A percentile compares a stretch with the other conserved stretches of the same genome.
These are phyloP conservation scores for Forsythia suspensa DNA, from an alignment of 257 asterid species.

Conservation along the genomic window DNA sequence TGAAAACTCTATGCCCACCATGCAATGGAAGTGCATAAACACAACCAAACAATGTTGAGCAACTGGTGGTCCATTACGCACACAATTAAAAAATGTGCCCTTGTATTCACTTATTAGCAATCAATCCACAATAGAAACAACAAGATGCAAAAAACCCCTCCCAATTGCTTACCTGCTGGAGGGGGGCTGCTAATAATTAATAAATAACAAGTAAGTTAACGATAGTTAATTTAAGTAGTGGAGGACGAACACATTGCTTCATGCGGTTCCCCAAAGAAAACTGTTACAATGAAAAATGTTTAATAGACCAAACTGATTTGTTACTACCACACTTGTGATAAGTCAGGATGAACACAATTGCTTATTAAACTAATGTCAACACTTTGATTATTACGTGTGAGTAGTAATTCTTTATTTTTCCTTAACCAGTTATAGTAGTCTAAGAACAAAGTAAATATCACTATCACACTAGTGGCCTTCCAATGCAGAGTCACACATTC, in stretches of 20 bases:
- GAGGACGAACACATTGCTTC: conserved; percentile 20
- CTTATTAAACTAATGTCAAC: not conserved
- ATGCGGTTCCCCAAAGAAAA: conserved; percentile 6
- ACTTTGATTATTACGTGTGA: not conserved
- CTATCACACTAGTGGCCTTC: not conserved
- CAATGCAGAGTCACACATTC: not conserved
- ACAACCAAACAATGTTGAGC: not conserved
- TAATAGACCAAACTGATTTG: not conserved
- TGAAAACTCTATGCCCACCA: not conserved
- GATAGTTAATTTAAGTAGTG: not conserved
- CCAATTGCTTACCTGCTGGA: not conserved
- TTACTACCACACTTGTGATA: not conserved
- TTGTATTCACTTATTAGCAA: not conserved
- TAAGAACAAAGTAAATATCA: not conserved
- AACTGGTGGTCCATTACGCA: not conserved
- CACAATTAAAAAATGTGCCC: not conserved
- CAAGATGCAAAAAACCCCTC: not conserved
- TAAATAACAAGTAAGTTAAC: not conserved
- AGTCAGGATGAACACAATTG: not conserved
- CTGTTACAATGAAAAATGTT: not conserved
- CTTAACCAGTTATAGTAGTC: not conserved
- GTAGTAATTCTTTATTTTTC: not conserved
- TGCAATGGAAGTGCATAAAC: not conserved
- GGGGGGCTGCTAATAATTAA: not conserved
- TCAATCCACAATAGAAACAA: not conserved